Evolutionary conservation across 1,284 basidiomycete species (phyloP), one percentile per base, ranked within the genome.

Genomic region (Malassezia yamatoensis): DNA sequence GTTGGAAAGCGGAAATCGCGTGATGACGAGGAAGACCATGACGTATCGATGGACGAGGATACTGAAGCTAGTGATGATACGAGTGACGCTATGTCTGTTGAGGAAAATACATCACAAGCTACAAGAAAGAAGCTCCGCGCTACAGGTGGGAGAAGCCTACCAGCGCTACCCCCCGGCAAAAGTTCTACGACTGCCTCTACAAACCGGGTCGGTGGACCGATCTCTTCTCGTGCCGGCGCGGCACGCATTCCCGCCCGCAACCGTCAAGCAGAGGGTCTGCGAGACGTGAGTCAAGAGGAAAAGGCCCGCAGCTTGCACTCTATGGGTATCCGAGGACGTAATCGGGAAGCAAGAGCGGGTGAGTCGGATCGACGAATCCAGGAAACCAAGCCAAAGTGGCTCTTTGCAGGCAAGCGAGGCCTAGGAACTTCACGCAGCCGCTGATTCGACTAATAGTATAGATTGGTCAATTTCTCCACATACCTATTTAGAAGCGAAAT

Each of bases 1-100:
- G 67, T 65, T 6, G 81, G 84, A 70, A 89, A 89, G 77, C 79
- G 86, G 51, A 78, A 79, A 69, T 76, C 77, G 32, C 77, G 68
- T 9, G 65, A 60, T 7, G 80, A 80, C 29, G 67, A 68, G 29
- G 66, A 67, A 7, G 68, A 67, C 35, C 72, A 73, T 40, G 66
- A 66, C 20, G 24, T 32, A 16, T 13, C 15, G 10, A 43, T 43
- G 41, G 68, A 75, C 52, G 78, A 78, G 55, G 79, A 78, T 18
- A 70, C 76, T n/a, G 65, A 60, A 15, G 60, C 61, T 7, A 63
- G 61, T 38, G 81, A 80, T 53, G 77, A 80, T 75, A 67, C 76
- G 66, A 59, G 39, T 35, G 58, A 57, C 7, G 66, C 56, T 44
- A 74, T 76, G 73, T 72, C 75, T 12, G 63, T 70, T 18, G 75